Base-by-base conservation (phyloP, 257 asterid species). In the Catharanthus roseus region DNA sequence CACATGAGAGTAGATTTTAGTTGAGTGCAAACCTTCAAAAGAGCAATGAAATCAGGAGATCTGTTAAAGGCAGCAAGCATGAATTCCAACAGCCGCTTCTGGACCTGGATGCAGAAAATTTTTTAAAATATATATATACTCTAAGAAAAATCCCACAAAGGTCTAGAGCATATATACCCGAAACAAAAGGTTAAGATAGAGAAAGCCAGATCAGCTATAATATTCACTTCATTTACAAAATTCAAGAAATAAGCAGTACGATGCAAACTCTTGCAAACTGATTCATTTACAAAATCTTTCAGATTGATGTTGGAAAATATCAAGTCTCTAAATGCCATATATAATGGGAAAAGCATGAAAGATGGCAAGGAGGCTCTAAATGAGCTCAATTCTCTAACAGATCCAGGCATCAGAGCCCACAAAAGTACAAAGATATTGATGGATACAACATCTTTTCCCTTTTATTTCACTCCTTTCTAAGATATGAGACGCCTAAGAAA, bases 51-150 rank as follows among this genome's bases (percentile, higher is more conserved):
- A 75, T 82, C 82, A 79, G 98, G 98, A 74, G 95, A 85, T 70
- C 85, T 87, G 69, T 83, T 87, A 65, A 93, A 90, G 77, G 90
- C 87, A 71, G 97, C 81, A 73, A 93, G 97, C 87, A 93, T 70
- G 86, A 93, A 91, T 80, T 93, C 96, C 63, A 90, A 61, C 78
- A 93, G 89, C 88, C 92, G 83, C 85, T 85, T 90, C 68, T 93
- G 97, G 56, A 90, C 89, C 97, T 92, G 72, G 72, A 41, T 54
- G 47, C 28, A 29, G 58, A 41, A 39, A 7, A 65, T n/a, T n/a
- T n/a, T n/a, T n/a, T n/a, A n/a, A n/a, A n/a, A n/a, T n/a, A n/a
- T n/a, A n/a, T 19, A 29, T 7, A 85, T 38, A 64, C 29, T 50
- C 67, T n/a, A 62, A 34, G 13, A 62, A 62, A 19, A 41, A 8